Evolutionary conservation across 768 basidiomycete species (phyloP), one percentile per base, ranked within the genome.

Genomic region (Hirschioporus abietinus): DNA sequence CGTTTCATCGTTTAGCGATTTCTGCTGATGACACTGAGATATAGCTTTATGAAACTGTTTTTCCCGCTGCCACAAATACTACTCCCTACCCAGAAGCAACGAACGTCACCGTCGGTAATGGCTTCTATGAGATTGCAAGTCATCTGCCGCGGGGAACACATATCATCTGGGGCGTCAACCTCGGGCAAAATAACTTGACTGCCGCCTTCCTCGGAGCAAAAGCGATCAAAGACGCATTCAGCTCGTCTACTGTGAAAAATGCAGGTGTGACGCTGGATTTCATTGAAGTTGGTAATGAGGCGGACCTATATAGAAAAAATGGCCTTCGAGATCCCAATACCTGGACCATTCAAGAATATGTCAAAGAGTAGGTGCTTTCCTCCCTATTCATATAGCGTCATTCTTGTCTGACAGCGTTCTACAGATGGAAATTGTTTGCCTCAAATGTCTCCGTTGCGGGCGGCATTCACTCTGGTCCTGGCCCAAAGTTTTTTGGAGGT

Each of bases 11-110:
- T 27, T 27, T 15, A 18, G 20, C n/a, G 25, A 30, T 61, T 58
- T 30, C 7, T 63, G 18, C 24, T 36, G 35, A 36, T 24, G 30
- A 15, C 20, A 9, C 58, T 20, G 23, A 27, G 30, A n/a, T n/a
- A 52, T 66, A 84, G 84, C 81, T 81, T 63, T 78, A 80, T 52
- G 78, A 86, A 71, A 76, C 77, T 34, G 71, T 74, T 1, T 89
- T 88, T 68, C 86, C 86, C 1, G 76, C 82, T 2, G 72, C 78
- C 6, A 83, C 80, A 24, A 63, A 77, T 12, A 79, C 79, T 4
- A 79, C 81, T 0, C 89, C 89, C 24, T 91, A 88, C 72, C 89
- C 88, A 0, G 89, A 89, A 72, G 88, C 89, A 5, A 82, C 77
- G 0, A 81, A 79, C n/a, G 81, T 89, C 66, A 81, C 79, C 1